Base-by-base conservation (phyloP, 2,329 filamentous ascomycete species). In the Atkinsonella hypoxylon region DNA sequence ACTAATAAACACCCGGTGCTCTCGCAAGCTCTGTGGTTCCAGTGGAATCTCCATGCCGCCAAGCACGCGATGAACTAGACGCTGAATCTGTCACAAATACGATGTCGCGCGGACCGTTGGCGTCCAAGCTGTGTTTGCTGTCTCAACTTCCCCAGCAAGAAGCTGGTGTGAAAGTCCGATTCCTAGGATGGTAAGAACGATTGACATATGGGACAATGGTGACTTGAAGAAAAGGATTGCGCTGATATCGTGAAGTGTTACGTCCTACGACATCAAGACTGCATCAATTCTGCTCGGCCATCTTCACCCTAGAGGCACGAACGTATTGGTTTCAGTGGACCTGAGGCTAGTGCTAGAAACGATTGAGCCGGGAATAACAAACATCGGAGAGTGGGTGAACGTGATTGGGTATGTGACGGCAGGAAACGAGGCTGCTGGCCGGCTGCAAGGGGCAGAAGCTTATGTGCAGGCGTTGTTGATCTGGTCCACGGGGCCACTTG, bases 311-410 rank as follows among this genome's bases (percentile, higher is more conserved):
- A 66, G 60, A 17, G 62, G 61, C 44, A 64, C 63, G 50, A 64
- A 68, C 43, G 67, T 76, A 40, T 67, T 67, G 46, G 83, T 80
- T 1, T 62, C 72, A 38, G 86, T 95, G 36, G 80, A 93, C 59
- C 75, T 94, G 53, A 76, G 79, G 48, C 78, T 90, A 56, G 66
- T 94, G 2, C 74, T 95, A 5, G 76, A 82, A 59, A 75, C 70
- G 10, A 68, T 93, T 52, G 79, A 77, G 18, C 67, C 75, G 20
- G 76, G 82, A 51, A 74, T 86, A 47, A 76, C 85, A 48, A 75
- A 81, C 47, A 70, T 85, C 26, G 91, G 91, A n/a, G 77, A 84
- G 53, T 96, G 90, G 89, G 67, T 96, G 47, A 95, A 96, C 63
- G 76, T 96, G 3, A 79, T 96, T 56, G 91, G 90, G 6, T 94